Evolutionary conservation across 2,329 filamentous ascomycete species (phyloP), one percentile per base, ranked within the genome.

Genomic region (Teratosphaeria viscida): DNA sequence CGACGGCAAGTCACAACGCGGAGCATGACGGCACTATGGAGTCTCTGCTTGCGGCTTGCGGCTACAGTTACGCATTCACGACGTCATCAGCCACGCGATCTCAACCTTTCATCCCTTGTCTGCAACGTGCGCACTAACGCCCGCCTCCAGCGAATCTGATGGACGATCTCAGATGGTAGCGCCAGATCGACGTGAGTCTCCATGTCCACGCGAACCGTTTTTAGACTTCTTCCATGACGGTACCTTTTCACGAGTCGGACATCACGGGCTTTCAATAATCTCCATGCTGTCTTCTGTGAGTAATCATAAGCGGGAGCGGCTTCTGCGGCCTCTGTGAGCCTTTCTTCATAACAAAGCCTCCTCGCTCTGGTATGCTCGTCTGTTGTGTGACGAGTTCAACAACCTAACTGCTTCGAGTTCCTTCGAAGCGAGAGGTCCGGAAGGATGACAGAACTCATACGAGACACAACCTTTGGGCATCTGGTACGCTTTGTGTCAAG

Each of bases 391-490:
- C 23, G n/a, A 26, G 8, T 16, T 5, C 16, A 10, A 19, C 43
- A n/a, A 10, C 4, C 23, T 10, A 11, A 19, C 5, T 19, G 19
- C 43, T 49, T 49, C 43, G 43, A 19, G 8, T 8, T 5, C 11
- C 43, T 49, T 23, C 43, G n/a, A 19, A 49, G 43, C n/a, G 7
- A 19, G n/a, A 23, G 5, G 43, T 10, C 29, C 43, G 7, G 52
- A 52, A 59, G 10, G 14, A 71, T 74, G 71, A 64, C 65, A 26
- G 71, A 74, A 53, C 64, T 74, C 12, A 64, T 78, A 27, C 72
- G 77, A 49, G 78, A 80, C 59, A 74, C 78, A 32, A 72, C 76
- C 11, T 73, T 79, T 55, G 78, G 78, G 58, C 77, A 79, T 65
- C 26, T 77, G 16, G 61, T 80, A n/a, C 74, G 78, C 19, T 74